phyloP scores from a whole-genome alignment of 306 rosid species.

The Glycine latifolia region DNA sequence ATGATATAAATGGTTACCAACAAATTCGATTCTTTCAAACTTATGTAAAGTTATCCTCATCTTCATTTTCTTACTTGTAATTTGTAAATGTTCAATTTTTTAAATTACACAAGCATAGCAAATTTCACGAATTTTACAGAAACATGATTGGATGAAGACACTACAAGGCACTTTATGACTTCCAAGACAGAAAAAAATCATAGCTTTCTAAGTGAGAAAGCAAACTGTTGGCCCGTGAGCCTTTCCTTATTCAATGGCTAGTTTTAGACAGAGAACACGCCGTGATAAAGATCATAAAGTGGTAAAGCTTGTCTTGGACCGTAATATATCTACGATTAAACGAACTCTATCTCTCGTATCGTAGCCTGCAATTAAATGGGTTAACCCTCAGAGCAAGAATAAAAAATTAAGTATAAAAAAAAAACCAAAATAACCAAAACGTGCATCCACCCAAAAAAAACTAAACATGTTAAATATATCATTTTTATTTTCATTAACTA shows the following conservation, averaged over 20 bases:
- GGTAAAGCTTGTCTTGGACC: no score
- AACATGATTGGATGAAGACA: background rate
- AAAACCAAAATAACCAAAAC: no score
- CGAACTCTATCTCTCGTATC: no score
- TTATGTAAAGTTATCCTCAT: background rate
- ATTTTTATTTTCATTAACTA: no score
- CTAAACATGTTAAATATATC: no score
- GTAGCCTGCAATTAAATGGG: no score
- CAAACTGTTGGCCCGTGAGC: background rate
- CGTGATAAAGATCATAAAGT: background rate
- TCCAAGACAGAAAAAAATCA: background rate
- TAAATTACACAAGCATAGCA: conserved; percentile 29
- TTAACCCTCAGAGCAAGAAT: no score
- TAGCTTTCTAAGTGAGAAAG: background rate
- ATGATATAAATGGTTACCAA: conserved; percentile 58
- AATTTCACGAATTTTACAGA: background rate
- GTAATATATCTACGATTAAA: no score
- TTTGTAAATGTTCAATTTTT: background rate
- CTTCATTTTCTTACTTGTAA: background rate
- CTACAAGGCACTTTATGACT: background rate
- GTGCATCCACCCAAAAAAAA: no score
- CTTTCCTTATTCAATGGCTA: background rate
- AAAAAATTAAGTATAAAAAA: no score
- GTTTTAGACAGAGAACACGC: background rate
- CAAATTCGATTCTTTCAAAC: conserved; percentile 31